A percentile compares a stretch with the other conserved stretches of the same genome.
Conservation (phyloP, 225 moss, liverwort and hornwort genomes). For the Pleurozium schreberi region DNA sequence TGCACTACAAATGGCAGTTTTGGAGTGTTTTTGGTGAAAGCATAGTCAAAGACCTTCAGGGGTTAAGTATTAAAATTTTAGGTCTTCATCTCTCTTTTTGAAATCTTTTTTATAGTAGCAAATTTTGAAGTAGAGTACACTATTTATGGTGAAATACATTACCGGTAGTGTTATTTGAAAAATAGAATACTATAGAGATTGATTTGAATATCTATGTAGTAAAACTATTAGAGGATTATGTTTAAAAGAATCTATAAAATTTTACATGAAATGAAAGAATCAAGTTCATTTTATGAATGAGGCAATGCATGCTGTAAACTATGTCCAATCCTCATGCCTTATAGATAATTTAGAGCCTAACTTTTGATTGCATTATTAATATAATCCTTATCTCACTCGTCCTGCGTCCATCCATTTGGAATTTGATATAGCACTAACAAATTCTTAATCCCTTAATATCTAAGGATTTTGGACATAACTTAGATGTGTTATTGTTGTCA, state of each 20-base stretch:
- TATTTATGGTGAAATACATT: not conserved
- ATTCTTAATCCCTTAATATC: not conserved
- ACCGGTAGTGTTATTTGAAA: not conserved
- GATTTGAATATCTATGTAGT: not conserved
- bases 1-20: no score
- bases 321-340: not conserved
- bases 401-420: no score
- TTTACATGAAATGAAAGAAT: not conserved
- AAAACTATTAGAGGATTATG: not conserved
- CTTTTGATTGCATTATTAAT: not conserved
- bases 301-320: no score
- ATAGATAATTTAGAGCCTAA: not conserved
- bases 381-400: not conserved
- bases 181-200: not conserved
- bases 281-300: not conserved
- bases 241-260: not conserved
- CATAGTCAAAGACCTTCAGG: no score
- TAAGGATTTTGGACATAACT: rapidly evolving
- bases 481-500: not conserved
- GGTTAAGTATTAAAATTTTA: no score
- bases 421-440: not conserved
- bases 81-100: not conserved
- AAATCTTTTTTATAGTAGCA: no score
- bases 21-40: no score
- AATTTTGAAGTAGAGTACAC: no score